Evolutionary conservation across 257 asterid genomes (phyloP), one percentile per base, ranked within the genome.

Genomic region (Solanum sparsipilum): DNA sequence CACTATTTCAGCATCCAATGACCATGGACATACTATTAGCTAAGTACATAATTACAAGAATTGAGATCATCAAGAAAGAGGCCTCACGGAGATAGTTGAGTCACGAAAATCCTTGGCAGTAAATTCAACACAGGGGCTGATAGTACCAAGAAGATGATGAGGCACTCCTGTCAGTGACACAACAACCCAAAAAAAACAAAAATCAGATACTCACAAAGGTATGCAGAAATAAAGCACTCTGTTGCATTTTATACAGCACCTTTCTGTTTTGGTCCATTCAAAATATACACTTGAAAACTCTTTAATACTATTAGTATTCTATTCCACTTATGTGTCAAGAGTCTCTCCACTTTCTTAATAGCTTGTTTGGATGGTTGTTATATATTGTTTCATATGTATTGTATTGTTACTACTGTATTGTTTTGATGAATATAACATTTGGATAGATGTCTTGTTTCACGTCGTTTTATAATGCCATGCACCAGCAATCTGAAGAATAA

Each of bases 61-160:
- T 9, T 9, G 67, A 48, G 79, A 72, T 36, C 63, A n/a, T 25
- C 44, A n/a, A 39, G 27, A 65, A 87, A 29, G 52, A 70, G 63
- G 83, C 52, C 98, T 92, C 89, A 97, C 99, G 25, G 92, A 93
- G 84, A 94, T 88, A 68, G 97, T 98, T 73, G 92, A 91, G 89
- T 96, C 98, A 70, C 98, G 93, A n/a, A 97, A 97, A 87, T 93
- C 93, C 91, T 94, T 96, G 44, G 98, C 98, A 5, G 98, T 97
- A 90, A 95, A 97, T 89, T 94, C 98, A 25, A 90, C 92, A 88
- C 85, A 90, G 44, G 98, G 95, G 89, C 93, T 92, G 78, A 94
- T 76, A 15, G 94, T 96, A 46, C 99, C 99, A 91, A 97, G 89
- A 84, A 97, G 90, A 91, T 97, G 98, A 92, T 96, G 99, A 2